Conservation (phyloP, 1,284 basidiomycete genomes). For the Leccinum cinnamomeum region DNA sequence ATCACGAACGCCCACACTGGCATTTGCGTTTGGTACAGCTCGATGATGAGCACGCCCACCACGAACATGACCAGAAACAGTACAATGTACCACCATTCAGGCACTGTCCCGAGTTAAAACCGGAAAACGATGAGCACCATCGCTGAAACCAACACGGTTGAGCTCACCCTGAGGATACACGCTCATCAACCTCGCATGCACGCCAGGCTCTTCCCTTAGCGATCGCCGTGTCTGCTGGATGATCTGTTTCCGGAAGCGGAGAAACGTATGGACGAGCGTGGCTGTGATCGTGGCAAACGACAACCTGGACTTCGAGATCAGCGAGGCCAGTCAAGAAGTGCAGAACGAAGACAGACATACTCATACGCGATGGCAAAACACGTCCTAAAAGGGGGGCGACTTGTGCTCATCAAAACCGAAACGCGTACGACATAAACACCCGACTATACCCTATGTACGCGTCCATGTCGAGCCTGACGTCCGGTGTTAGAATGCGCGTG, state of each 20-base stretch:
- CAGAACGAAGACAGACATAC: slow-evolving; percentile 2
- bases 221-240: slow-evolving; percentile 51
- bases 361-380: slow-evolving; percentile 54
- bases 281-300: slow-evolving; percentile 68
- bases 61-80: slow-evolving; percentile 45
- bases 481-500: slow-evolving; percentile 48
- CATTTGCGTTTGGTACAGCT: slow-evolving; percentile 55
- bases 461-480: slow-evolving; percentile 48
- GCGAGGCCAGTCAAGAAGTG: background rate
- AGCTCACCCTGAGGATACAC: slow-evolving; percentile 66
- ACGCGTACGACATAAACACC: slow-evolving; percentile 54
- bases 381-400: background rate
- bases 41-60: slow-evolving; percentile 58
- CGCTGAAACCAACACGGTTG: background rate
- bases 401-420: background rate
- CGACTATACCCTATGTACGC: slow-evolving; percentile 70
- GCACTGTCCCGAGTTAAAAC: slow-evolving; percentile 16
- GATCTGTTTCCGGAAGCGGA: slow-evolving; percentile 74
- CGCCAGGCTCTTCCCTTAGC: slow-evolving; percentile 67
- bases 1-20: slow-evolving; percentile 55
- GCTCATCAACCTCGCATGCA: slow-evolving; percentile 74
- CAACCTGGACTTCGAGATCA: slow-evolving; percentile 24
- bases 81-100: slow-evolving; percentile 36
- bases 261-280: slow-evolving; percentile 63
- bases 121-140: slow-evolving; percentile 28